Percentiles rank a stretch among this genome's conserved stretches.
phyloP scores from a whole-genome alignment of 2,329 filamentous ascomycete genomes.

The Amylocarpus encephaloides region DNA sequence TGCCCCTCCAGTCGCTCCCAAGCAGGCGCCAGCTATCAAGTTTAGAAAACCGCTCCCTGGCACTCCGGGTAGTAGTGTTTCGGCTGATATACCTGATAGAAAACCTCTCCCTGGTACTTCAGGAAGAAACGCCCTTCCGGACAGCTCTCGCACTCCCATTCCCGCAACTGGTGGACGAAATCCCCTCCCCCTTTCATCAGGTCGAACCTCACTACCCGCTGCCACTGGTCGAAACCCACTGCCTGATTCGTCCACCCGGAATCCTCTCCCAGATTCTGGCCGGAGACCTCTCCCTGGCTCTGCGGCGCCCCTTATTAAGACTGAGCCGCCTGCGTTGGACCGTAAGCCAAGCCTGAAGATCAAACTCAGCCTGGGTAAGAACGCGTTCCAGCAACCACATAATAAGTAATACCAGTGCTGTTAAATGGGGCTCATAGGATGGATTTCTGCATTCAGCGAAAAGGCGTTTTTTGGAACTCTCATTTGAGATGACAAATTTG shows the following conservation, averaged over 20 bases:
- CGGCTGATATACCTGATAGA: background rate
- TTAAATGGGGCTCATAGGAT: background rate
- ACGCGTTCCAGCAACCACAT: conserved; percentile 1
- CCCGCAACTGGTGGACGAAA: background rate
- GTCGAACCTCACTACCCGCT: background rate
- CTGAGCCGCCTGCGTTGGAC: background rate
- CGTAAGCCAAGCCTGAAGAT: conserved; percentile 12
- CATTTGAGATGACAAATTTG: background rate
- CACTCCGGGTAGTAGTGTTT: background rate
- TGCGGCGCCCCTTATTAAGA: background rate
- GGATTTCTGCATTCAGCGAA: conserved; percentile 26
- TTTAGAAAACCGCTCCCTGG: no score
- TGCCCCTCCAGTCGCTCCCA: background rate
- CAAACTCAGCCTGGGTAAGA: background rate
- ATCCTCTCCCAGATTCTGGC: background rate
- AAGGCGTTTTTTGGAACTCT: conserved; percentile 15
- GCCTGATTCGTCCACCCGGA: background rate
- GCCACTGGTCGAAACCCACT: background rate
- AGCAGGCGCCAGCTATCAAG: no score
- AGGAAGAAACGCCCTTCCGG: no score
- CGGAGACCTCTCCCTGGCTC: background rate
- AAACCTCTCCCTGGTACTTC: background rate
- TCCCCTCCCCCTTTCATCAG: background rate
- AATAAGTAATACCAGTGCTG: background rate
- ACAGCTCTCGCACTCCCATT: no score